Evolutionary conservation across 768 basidiomycete species (phyloP).

Genomic region (Rhodotorula kratochvilovae): DNA sequence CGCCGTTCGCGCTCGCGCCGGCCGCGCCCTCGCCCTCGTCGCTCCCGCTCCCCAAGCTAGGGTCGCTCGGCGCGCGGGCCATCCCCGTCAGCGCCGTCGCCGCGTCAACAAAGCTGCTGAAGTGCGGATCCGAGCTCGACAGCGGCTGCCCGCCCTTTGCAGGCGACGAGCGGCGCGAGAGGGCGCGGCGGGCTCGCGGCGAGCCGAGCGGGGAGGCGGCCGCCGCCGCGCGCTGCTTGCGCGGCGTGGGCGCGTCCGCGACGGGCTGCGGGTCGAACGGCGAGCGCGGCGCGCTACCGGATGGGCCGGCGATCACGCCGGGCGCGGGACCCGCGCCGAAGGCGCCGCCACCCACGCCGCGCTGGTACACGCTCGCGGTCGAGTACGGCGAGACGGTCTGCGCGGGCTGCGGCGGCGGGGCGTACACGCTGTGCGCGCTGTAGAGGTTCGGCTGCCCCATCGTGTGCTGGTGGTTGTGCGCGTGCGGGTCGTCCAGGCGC

Average conservation of each 20-base stretch:
- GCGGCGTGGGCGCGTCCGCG: neutral
- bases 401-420: neutral
- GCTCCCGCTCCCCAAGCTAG: conserved; percentile 10
- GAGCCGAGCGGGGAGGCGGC: neutral
- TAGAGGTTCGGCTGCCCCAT: neutral
- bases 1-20: neutral
- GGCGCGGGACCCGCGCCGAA: too few relatives aligned
- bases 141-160: conserved; percentile 5
- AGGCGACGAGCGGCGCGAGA: neutral
- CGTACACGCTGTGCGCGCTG: conserved; percentile 8
- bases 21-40: conserved; percentile 14
- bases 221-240: neutral
- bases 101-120: conserved; percentile 38
- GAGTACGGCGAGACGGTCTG: conserved; percentile 22
- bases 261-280: neutral
- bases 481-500: neutral
- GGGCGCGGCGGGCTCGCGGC: neutral
- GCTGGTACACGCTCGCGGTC: conserved; percentile 19
- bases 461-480: neutral
- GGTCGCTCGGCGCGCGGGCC: conserved; percentile 24
- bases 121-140: conserved; percentile 21
- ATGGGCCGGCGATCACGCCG: neutral
- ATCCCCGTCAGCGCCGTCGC: conserved; percentile 31
- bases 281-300: too few relatives aligned
- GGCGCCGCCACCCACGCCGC: too few relatives aligned